Base-by-base conservation (phyloP, 352 stramenopile species). In the Globisporangium canariense region DNA sequence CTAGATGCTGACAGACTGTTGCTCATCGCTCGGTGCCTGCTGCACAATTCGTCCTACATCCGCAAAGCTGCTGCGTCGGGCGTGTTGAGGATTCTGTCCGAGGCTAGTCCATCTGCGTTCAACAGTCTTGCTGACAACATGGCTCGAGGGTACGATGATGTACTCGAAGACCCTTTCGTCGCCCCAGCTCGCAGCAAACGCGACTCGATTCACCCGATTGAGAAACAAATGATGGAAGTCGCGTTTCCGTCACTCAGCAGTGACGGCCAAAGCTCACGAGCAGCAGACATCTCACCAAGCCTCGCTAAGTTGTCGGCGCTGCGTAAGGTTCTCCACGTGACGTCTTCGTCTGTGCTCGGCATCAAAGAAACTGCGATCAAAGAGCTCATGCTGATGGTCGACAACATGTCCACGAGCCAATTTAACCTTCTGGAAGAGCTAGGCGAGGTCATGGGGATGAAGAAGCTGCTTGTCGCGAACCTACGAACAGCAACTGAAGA, bases 41-140 rank as follows among this genome's bases (percentile, higher is more conserved):
- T 89, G 22, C 80, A 89, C 51, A 51, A 70, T 34, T 86, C 77
- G 0, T 58, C 69, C 2, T 82, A 81, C 52, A 71, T 89, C 43
- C 76, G 80, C 4, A 81, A 73, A 59, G 70, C 78, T 4, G 80
- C 80, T 13, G 66, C 77, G 0, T 83, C 75, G 18, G 75, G 73
- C 7, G 34, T 88, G 56, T 41, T 81, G 38, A 58, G 49, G 14
- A 34, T 83, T 14, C 32, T 87, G 56, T 71, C 75, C 3, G 47
- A 64, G n/a, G 32, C 34, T 3, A 50, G 43, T 10, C 63, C 56
- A 11, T 16, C 5, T 20, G 32, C 20, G 16, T 68, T 68, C 22
- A 40, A 43, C 9, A 22, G 25, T 64, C 55, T 68, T 20, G 63
- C 63, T 20, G 56, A 75, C 13, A 59, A 43, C 18, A 53, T 66